Evolutionary conservation across 2,329 filamentous ascomycete genomes (phyloP), one percentile per base, ranked within the genome.

Genomic region (Lachnellula cervina): DNA sequence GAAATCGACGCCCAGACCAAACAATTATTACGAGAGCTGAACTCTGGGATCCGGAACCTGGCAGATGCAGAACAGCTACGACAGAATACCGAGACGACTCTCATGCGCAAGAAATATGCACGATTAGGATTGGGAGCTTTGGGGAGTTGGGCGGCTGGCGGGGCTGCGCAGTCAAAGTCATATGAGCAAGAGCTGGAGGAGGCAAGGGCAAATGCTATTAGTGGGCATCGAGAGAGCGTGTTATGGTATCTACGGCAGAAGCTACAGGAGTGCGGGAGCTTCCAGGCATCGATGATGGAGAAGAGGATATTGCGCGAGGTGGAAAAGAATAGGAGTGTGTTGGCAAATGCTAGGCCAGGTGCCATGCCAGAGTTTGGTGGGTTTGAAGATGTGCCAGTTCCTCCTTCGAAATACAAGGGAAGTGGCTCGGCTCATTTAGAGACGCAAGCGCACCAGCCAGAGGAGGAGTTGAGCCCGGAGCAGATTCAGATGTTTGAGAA

Each of bases 241-340:
- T 74, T 97, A 11, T 93, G 88, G 86, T 92, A 87, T 64, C 70
- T 99, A 66, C 80, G 89, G 60, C 80, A 87, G 68, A 80, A 84
- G 66, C 73, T 97, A 60, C 88, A 94, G 73, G 79, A 83, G 62
- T 91, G 87, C 55, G 87, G 88, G 43, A 80, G 83, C 65, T 84
- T 87, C 60, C 93, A 97, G 76, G 85, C 90, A 65, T 82, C 81
- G 50, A 97, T 97, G 90, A 96, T 97, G 80, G 92, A 96, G 74
- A 88, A 89, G 67, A 77, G 94, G 64, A 77, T 97, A 63, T 84
- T 85, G 67, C 79, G 94, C 53, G 90, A 95, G 70, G 80, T 93
- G 71, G 92, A 97, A 75, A 94, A 89, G 81, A 92, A 86, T 67
- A 89, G 90, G 73, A 95, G 89, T 68, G 81, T 93, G 57, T 75